These are phyloP conservation scores for Cylindricascospora bacillispora DNA, from an alignment of 1,139 yeast species.

Conservation along the genomic window DNA sequence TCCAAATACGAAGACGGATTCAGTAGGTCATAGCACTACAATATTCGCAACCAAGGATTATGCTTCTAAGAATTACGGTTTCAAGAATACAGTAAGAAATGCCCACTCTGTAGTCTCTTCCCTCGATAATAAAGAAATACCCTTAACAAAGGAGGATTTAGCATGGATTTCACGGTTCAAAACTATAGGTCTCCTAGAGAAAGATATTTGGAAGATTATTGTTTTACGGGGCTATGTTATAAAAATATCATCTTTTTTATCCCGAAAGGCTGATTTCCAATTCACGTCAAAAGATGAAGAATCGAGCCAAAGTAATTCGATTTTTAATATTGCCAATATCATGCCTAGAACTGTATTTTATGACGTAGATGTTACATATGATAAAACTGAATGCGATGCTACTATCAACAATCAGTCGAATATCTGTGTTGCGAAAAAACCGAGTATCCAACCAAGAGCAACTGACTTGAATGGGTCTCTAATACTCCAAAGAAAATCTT, in stretches of 20 bases:
- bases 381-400: background rate
- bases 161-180: slow-evolving; percentile 61
- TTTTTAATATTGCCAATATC: slow-evolving; percentile 17
- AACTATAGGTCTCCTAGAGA: slow-evolving; percentile 55
- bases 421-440: background rate
- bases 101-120: slow-evolving; percentile 26
- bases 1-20: slow-evolving; percentile 28
- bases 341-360: slow-evolving; percentile 58
- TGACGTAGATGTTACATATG: slow-evolving; percentile 30
- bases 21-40: slow-evolving; percentile 33
- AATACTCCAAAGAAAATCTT: slow-evolving; percentile 26
- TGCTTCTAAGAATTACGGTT: slow-evolving; percentile 19
- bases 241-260: slow-evolving; percentile 34
- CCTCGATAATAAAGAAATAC: slow-evolving; percentile 30
- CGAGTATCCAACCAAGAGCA: slow-evolving; percentile 6
- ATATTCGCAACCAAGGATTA: slow-evolving; percentile 28
- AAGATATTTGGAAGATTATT: slow-evolving; percentile 75
- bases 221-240: slow-evolving; percentile 54
- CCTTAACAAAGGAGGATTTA: slow-evolving; percentile 46
- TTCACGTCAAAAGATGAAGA: slow-evolving; percentile 8
- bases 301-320: slow-evolving; percentile 7
- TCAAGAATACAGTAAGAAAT: slow-evolving; percentile 15
- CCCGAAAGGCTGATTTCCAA: slow-evolving; percentile 6
- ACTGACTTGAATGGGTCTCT: slow-evolving; percentile 24
- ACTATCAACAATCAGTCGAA: background rate